Conservation (phyloP, 306 rosid species). For the Vigna mungo region DNA sequence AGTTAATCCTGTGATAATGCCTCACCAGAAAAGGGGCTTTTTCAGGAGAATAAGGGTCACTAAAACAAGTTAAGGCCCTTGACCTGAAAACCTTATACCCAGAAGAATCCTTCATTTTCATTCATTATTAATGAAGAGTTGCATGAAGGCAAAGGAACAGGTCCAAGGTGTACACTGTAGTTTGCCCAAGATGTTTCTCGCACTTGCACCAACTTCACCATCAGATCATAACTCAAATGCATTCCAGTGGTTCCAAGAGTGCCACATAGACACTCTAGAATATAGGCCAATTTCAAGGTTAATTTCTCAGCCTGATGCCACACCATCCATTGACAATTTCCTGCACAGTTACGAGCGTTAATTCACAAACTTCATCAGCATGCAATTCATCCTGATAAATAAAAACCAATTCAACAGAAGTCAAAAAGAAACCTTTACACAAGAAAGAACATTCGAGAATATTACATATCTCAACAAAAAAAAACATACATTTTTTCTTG, state of each 20-base stretch:
- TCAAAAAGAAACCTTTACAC: not conserved
- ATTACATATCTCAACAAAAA: not conserved
- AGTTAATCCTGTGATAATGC: constrained; percentile 42
- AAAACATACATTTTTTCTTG: not conserved
- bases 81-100: constrained; percentile 55
- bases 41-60: constrained; percentile 37
- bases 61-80: constrained; percentile 32
- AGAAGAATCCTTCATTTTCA: constrained; percentile 73
- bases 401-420: constrained; percentile 15
- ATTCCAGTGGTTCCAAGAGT: constrained; percentile 24
- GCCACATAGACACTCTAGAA: not conserved
- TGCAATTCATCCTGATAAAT: constrained; percentile 5
- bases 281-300: constrained; percentile 23
- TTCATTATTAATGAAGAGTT: constrained; percentile 51
- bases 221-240: constrained; percentile 51
- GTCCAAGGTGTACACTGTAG: constrained; percentile 17
- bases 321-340: constrained; percentile 32
- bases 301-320: constrained; percentile 35
- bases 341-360: constrained; percentile 49
- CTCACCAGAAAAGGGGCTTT: constrained; percentile 50
- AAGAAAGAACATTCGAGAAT: not conserved
- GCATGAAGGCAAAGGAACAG: constrained; percentile 54
- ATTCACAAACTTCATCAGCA: constrained; percentile 23
- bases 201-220: constrained; percentile 41
- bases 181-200: constrained; percentile 47